These are phyloP conservation scores for Beta vulgaris DNA, from an alignment of 148 eudicot species.

Conservation along the genomic window DNA sequence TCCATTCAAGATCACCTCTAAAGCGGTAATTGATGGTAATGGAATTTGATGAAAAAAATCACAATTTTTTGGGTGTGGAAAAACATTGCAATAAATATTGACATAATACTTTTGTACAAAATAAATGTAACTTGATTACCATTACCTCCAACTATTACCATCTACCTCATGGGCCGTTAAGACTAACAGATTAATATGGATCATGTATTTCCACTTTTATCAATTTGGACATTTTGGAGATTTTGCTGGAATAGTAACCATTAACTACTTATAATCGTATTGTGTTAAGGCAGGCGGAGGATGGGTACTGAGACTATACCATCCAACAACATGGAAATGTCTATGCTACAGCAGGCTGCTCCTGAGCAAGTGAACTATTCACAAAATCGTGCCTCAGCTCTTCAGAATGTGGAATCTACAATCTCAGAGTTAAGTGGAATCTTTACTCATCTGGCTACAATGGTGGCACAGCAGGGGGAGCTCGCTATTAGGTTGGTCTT, in stretches of 20 bases:
- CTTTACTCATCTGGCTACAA: constrained; percentile 78
- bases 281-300: constrained; percentile 52
- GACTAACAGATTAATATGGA: too few species aligned
- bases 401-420: constrained; percentile 85
- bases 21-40: too few species aligned
- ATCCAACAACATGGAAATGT: constrained; percentile 53
- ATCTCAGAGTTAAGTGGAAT: constrained; percentile 78
- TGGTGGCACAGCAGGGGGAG: constrained; percentile 89
- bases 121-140: too few species aligned
- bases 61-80: too few species aligned
- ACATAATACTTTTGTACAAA: too few species aligned
- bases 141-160: too few species aligned
- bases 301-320: constrained; percentile 47
- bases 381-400: constrained; percentile 63
- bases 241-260: neutral
- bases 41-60: too few species aligned
- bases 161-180: too few species aligned
- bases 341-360: constrained; percentile 71
- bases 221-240: neutral
- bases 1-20: too few species aligned
- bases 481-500: constrained; percentile 67
- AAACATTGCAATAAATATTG: too few species aligned
- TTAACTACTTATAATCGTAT: constrained; percentile 19
- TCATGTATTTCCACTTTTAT: neutral
- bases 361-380: constrained; percentile 62